Evolutionary conservation across 2,329 filamentous ascomycete genomes (phyloP).

Genomic region (Aspergillus tamarii): DNA sequence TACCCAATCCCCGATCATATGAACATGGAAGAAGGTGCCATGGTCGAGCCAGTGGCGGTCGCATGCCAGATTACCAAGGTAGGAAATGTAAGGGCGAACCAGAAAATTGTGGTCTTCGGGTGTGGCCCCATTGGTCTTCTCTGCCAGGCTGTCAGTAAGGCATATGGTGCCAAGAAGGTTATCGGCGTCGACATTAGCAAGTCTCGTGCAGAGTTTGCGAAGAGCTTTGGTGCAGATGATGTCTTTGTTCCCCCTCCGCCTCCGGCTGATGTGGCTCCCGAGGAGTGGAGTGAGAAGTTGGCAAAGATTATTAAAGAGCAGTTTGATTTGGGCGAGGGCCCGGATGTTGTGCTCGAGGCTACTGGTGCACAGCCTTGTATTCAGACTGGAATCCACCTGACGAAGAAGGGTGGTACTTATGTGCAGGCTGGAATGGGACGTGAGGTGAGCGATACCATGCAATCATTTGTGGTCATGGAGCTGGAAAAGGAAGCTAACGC

Average conservation of each 20-base stretch:
- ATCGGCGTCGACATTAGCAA: slow-evolving; percentile 53
- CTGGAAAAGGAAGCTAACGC: background rate
- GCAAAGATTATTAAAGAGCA: slow-evolving; percentile 45
- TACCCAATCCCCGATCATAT: slow-evolving; percentile 52
- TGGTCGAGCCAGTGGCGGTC: slow-evolving; percentile 58
- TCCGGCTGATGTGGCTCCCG: slow-evolving; percentile 47
- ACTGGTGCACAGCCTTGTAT: slow-evolving; percentile 54
- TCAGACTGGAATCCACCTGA: slow-evolving; percentile 50
- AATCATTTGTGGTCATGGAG: background rate
- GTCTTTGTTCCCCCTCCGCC: slow-evolving; percentile 27
- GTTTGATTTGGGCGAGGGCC: slow-evolving; percentile 48
- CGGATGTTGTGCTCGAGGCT: slow-evolving; percentile 55
- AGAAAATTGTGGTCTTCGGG: slow-evolving; percentile 54
- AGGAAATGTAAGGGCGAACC: slow-evolving; percentile 44
- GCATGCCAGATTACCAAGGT: slow-evolving; percentile 53
- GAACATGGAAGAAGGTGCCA: slow-evolving; percentile 54
- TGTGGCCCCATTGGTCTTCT: slow-evolving; percentile 56
- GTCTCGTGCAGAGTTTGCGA: slow-evolving; percentile 48
- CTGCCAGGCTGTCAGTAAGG: slow-evolving; percentile 52
- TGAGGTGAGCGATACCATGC: slow-evolving; percentile 31
- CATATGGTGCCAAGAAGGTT: slow-evolving; percentile 50
- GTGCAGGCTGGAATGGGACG: slow-evolving; percentile 58
- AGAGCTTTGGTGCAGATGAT: slow-evolving; percentile 49
- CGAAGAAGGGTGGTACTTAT: slow-evolving; percentile 53
- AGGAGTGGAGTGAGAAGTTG: slow-evolving; percentile 42